Evolutionary conservation across 2,329 filamentous ascomycete species (phyloP).

Genomic region (Ophiognomonia clavigignenti-juglandacearum): DNA sequence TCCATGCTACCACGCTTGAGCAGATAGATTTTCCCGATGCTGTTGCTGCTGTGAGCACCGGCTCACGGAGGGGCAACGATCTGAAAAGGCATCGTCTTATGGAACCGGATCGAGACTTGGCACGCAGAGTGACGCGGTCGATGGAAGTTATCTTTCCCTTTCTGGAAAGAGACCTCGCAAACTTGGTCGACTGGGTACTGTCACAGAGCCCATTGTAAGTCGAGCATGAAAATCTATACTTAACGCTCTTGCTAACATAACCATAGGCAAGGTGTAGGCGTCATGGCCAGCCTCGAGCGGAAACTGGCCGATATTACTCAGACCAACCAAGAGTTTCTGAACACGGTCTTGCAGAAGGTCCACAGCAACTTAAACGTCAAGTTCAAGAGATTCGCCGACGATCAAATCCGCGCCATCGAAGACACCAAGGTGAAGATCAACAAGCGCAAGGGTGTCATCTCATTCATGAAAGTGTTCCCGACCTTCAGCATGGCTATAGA

Average conservation of each 20-base stretch:
- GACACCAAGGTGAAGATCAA: slow-evolving; percentile 99
- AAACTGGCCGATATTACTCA: slow-evolving; percentile 77
- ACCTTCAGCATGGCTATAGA: slow-evolving; percentile 78
- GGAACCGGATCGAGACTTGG: slow-evolving; percentile 83
- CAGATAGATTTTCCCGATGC: slow-evolving; percentile 79
- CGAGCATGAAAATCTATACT: not conserved
- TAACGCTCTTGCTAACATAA: slow-evolving; percentile 14
- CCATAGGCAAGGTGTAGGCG: slow-evolving; percentile 77
- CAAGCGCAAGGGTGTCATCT: slow-evolving; percentile 94
- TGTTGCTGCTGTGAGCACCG: slow-evolving; percentile 61
- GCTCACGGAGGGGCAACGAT: slow-evolving; percentile 66
- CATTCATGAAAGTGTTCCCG: slow-evolving; percentile 91
- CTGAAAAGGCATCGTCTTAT: slow-evolving; percentile 70
- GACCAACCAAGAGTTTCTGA: slow-evolving; percentile 88
- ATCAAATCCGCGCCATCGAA: slow-evolving; percentile 92
- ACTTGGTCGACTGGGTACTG: slow-evolving; percentile 78
- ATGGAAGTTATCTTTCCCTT: slow-evolving; percentile 89
- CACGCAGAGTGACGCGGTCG: slow-evolving; percentile 74
- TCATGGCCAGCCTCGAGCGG: slow-evolving; percentile 75
- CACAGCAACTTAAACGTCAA: slow-evolving; percentile 68
- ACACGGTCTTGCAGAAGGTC: slow-evolving; percentile 70
- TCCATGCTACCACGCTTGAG: slow-evolving; percentile 85
- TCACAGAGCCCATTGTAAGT: slow-evolving; percentile 76
- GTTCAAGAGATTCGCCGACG: slow-evolving; percentile 87
- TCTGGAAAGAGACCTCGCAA: slow-evolving; percentile 72